Evolutionary conservation across 805 yeast genomes (phyloP).

Genomic region (Sporopachydermia quercuum): DNA sequence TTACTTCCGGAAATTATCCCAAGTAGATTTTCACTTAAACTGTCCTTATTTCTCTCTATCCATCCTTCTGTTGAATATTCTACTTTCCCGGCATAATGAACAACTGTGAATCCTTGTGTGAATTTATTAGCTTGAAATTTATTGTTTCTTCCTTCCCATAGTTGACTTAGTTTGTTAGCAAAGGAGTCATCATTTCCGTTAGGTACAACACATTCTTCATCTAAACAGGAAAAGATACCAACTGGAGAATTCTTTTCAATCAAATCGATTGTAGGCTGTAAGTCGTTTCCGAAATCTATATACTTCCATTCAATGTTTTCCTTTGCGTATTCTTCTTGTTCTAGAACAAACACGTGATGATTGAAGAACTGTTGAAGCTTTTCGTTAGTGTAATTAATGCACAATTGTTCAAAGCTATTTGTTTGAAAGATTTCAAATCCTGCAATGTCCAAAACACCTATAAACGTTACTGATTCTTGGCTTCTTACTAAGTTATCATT

Average conservation of each 20-base stretch:
- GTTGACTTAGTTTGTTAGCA: conserved; percentile 57
- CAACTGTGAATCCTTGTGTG: conserved; percentile 63
- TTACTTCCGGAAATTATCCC: conserved; percentile 43
- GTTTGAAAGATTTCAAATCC: conserved; percentile 95
- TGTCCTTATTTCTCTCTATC: conserved; percentile 91
- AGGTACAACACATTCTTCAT: conserved; percentile 93
- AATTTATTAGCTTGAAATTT: conserved; percentile 64
- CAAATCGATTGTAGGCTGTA: conserved; percentile 86
- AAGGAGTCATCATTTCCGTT: conserved; percentile 74
- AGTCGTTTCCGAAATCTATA: conserved; percentile 87
- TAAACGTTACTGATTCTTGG: conserved; percentile 24
- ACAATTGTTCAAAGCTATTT: conserved; percentile 91
- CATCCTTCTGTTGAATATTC: conserved; percentile 86
- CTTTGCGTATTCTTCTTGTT: conserved; percentile 90
- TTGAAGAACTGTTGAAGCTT: conserved; percentile 94
- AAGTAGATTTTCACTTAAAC: conserved; percentile 63
- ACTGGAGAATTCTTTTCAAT: conserved; percentile 64
- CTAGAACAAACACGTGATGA: conserved; percentile 89
- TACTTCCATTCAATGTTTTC: conserved; percentile 91
- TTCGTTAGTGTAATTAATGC: conserved; percentile 88
- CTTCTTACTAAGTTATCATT: conserved; percentile 46
- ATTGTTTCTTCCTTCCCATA: conserved; percentile 39
- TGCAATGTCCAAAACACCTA: conserved; percentile 93
- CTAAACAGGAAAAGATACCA: conserved; percentile 74
- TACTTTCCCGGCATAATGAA: conserved; percentile 95